Conservation (phyloP, 768 basidiomycete genomes). For the Auriscalpium microsporum region DNA sequence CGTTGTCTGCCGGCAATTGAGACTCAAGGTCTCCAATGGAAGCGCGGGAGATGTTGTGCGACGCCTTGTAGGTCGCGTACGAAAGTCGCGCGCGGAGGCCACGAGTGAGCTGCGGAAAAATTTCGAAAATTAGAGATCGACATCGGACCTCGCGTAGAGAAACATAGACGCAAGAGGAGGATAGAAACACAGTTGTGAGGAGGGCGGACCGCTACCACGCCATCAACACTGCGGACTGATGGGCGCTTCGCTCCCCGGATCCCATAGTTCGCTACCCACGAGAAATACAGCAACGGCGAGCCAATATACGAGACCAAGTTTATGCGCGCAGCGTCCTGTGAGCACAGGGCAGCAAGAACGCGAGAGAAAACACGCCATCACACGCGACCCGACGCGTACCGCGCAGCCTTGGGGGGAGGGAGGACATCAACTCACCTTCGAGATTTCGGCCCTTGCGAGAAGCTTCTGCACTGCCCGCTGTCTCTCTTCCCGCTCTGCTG, state of each 20-base stretch:
- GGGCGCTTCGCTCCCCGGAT: too few relatives aligned
- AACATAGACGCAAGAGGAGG: background rate
- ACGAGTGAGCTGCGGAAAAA: constrained; percentile 58
- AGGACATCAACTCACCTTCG: constrained; percentile 53
- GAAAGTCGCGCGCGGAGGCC: constrained; percentile 72
- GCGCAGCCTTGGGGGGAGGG: constrained; percentile 12
- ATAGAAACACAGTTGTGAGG: background rate
- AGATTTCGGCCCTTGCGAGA: constrained; percentile 68
- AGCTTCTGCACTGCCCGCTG: constrained; percentile 69
- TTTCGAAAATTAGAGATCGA: constrained; percentile 14
- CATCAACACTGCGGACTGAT: background rate
- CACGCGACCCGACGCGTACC: constrained; percentile 11
- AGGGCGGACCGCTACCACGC: background rate
- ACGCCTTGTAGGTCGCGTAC: constrained; percentile 80
- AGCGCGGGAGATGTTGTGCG: constrained; percentile 58
- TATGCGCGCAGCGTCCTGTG: too few relatives aligned
- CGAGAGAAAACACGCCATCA: constrained; percentile 7
- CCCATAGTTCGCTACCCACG: too few relatives aligned
- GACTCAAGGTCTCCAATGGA: constrained; percentile 67
- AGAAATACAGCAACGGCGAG: too few relatives aligned
- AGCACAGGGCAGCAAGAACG: background rate
- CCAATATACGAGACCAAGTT: too few relatives aligned
- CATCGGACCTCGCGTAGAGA: constrained; percentile 17
- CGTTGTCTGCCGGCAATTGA: constrained; percentile 37
- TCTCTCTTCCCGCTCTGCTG: constrained; percentile 47